phyloP scores from a whole-genome alignment of 352 stramenopile genomes.

The Pythium scleroteichum region DNA sequence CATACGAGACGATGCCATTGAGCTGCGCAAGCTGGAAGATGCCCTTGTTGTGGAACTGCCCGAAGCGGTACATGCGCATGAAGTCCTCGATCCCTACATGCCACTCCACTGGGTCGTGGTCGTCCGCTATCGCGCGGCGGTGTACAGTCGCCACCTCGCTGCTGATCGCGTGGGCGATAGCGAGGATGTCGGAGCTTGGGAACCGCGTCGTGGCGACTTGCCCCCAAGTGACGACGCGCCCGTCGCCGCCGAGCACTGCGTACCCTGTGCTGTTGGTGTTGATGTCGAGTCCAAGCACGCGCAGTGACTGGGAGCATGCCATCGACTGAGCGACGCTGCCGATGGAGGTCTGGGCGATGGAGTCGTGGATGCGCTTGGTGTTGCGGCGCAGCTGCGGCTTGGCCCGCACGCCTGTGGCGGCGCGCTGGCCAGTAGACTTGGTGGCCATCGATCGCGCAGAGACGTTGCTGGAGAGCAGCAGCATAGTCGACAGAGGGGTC shows the following conservation, averaged over 20 bases:
- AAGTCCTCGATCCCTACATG: conserved; percentile 85
- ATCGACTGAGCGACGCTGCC: conserved; percentile 16
- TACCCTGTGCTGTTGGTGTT: conserved; percentile 87
- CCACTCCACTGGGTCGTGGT: conserved; percentile 34
- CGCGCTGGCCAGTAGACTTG: conserved; percentile 1
- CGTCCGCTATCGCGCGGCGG: neutral
- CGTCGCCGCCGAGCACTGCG: conserved; percentile 54
- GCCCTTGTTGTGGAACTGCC: conserved; percentile 78
- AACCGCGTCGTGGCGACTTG: conserved; percentile 65
- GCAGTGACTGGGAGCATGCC: conserved; percentile 31
- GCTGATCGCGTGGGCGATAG: conserved; percentile 57
- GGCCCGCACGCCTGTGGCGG: neutral
- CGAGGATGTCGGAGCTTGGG: conserved; percentile 62
- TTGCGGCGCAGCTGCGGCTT: conserved; percentile 23
- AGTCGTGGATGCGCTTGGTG: conserved; percentile 47
- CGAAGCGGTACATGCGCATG: conserved; percentile 79
- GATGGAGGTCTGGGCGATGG: conserved; percentile 39
- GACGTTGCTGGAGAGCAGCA: neutral
- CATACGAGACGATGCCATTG: conserved; percentile 84
- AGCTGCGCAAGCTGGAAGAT: conserved; percentile 87
- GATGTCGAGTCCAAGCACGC: conserved; percentile 77
- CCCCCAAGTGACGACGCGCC: conserved; percentile 53
- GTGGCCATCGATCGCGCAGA: conserved; percentile 5
- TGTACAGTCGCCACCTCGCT: conserved; percentile 39
- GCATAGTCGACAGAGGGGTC: neutral